Base-by-base conservation (phyloP, 164 flowering plant species). In the Chimonanthus praecox region DNA sequence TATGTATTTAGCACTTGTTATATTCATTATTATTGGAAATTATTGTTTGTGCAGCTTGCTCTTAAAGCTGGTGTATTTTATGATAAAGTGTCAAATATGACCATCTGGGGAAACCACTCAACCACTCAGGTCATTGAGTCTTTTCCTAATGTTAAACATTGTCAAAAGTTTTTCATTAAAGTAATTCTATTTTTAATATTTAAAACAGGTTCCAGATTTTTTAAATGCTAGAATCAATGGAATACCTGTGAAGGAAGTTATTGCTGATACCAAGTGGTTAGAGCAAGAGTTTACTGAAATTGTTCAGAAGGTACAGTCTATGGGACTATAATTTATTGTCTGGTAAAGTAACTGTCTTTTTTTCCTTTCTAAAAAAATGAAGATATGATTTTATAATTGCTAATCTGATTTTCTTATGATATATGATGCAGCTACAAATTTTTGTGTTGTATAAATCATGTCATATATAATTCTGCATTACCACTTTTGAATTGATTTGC, bases 51-150 rank as follows among this genome's bases (percentile, higher is more conserved):
- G 82, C 89, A 95, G 99, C 87, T 95, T 58, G 98, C 99, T 68
- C 87, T 90, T 10, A 93, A 90, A 85, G 99, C 99, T 49, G 99
- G 98, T 64, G 97, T 93, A 5, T 95, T 95, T 81, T 95, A 95
- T 80, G 98, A 95, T 73, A 86, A 90, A 79, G 98, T 93, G 71
- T 93, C 99, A 68, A 95, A 95, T 73, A 72, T 88, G 83, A 90
- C 99, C 65, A 95, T 95, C 16, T 95, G 99, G 99, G 99, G 99
- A 74, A 95, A 95, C 80, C 99, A 95, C 81, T 95, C 99, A 7
- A 95, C 99, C 0, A 93, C 99, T 75, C 99, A 93, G 97, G 99
- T 95, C 13, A 68, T 48, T 62, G 20, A 73, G 61, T 64, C 21
- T 70, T 54, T 68, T 68, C 16, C 6, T n/a, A 47, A 67, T 16